Evolutionary conservation across 2,329 filamentous ascomycete genomes (phyloP).

Genomic region (Fusarium pseudocircinatum): DNA sequence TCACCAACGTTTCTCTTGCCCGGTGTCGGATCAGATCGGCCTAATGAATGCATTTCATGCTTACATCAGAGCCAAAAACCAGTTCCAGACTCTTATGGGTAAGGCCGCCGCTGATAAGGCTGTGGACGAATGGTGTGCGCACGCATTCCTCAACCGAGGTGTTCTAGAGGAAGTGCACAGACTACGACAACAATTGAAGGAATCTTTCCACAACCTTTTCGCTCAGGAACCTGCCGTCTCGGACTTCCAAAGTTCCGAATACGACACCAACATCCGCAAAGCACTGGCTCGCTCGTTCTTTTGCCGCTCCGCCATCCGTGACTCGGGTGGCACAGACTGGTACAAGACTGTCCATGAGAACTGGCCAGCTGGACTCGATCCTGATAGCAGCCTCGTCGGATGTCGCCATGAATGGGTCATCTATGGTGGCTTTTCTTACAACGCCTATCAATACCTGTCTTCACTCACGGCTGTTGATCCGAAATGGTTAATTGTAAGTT

Average conservation of each 20-base stretch:
- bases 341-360: background rate
- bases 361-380: background rate
- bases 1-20: background rate
- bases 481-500: background rate
- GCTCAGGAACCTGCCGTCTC: background rate
- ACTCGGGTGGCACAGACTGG: background rate
- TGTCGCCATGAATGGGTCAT: background rate
- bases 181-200: background rate
- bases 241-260: background rate
- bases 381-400: background rate
- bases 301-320: background rate
- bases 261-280: background rate
- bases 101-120: background rate
- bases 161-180: background rate
- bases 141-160: background rate
- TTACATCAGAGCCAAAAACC: background rate
- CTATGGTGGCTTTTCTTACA: background rate
- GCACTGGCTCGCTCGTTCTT: background rate
- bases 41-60: background rate
- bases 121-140: background rate
- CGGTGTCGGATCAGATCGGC: background rate
- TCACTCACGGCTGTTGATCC: background rate
- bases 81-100: background rate
- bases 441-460: background rate
- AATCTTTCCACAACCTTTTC: background rate